Base-by-base conservation (phyloP, 2,329 filamentous ascomycete species). In the Metarhizium humberi region DNA sequence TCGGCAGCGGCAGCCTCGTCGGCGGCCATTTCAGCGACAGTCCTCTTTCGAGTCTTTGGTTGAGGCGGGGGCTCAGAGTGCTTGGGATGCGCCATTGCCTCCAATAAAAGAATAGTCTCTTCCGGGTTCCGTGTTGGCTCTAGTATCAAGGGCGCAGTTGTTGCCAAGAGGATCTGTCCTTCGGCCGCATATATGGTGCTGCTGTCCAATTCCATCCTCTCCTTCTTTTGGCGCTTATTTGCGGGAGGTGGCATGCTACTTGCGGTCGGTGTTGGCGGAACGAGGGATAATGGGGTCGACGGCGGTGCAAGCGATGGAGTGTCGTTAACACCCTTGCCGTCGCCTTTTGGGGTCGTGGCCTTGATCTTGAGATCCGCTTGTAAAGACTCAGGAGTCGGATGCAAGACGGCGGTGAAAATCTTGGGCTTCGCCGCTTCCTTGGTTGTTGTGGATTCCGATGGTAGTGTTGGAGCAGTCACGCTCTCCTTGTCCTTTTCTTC, bases 1-100 rank as follows among this genome's bases (percentile, higher is more conserved):
- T 91, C 89, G 25, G 92, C 92, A 0, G 91, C 90, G 57, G 90
- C 79, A 1, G 94, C 92, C 72, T 99, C 92, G 66, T 99, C 94
- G 7, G 92, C 92, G 8, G 90, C 94, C 75, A 97, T 84, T 67
- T 99, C 92, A 8, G 94, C 94, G 18, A 95, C 86, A 0, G 94
- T 99, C 59, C 92, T 85, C 77, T 99, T 97, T 56, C 94, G 80
- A 7, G 86, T 86, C 77, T 96, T 96, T 3, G 91, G 91, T 57
- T 87, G 81, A 0, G 94, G 92, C 10, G 90, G 86, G 47, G 83
- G 77, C 51, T 87, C 82, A 34, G 83, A 81, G 68, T 96, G 89
- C 55, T 90, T 83, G 6, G 91, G 87, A 67, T 95, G 88, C 20
- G 82, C 78, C 62, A 92, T 76, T 18, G 79, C 76, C 34, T 90